Evolutionary conservation across 2,329 filamentous ascomycete species (phyloP), one percentile per base, ranked within the genome.

Genomic region (Capronia epimyces): DNA sequence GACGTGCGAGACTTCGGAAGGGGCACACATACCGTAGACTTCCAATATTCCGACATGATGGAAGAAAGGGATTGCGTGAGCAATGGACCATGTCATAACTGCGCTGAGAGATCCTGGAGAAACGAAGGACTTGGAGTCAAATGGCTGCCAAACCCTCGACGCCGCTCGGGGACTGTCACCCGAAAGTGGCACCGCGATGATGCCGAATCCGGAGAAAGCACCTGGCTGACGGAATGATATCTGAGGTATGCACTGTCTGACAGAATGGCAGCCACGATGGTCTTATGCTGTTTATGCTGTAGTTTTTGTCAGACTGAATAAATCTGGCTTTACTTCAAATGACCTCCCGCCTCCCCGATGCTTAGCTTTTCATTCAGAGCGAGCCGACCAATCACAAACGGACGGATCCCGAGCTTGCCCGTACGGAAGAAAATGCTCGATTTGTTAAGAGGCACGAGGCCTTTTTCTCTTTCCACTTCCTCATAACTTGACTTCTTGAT

Each of bases 1-100:
- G 3, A n/a, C 37, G 31, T 42, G 6, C 40, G 9, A 9, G 7
- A 18, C n/a, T 18, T 7, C 25, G 18, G 16, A 24, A 18, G 3
- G 21, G 12, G n/a, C 34, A 16, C 36, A 43, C 51, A 68, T 66
- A 81, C 80, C 27, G 90, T 95, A 16, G 91, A 96, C 69, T 97
- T 97, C 93, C 93, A 97, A 72, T 95, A 94, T 76, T 97, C 93
- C 0, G 93, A 84, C 93, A 98, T 97, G 43, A 18, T 27, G n/a
- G 16, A 15, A 22, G 15, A 2, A 21, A 20, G 6, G 22, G 36
- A 27, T 24, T 16, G 36, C 46, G 46, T 21, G 20, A 36, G 36
- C 22, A 40, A 31, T 15, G 39, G 44, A 34, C 52, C 45, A 54
- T 54, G 52, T 54, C 52, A 54, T 53, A 25, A 15, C 10, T 25